Percentiles rank a stretch among this genome's conserved stretches.
These are phyloP conservation scores for Citrus maxima DNA, from an alignment of 345 rosid species.

Conservation along the genomic window DNA sequence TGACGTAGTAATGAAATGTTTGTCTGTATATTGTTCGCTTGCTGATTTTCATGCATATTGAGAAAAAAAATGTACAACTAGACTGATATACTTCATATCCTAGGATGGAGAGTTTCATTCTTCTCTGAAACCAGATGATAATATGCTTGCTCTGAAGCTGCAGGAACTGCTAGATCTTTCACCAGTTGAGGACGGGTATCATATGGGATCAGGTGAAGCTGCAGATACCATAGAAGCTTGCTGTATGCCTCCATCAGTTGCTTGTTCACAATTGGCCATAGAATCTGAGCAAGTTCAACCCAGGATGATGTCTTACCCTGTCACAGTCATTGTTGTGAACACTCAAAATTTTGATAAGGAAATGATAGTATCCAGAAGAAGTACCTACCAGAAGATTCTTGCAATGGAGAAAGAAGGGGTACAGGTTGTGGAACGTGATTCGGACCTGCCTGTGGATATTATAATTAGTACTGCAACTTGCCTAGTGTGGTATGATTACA, in stretches of 20 bases:
- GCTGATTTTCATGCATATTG: constrained; percentile 1
- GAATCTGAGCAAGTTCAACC: constrained; percentile 36
- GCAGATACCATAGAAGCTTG: constrained; percentile 33
- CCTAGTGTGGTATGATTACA: constrained; percentile 77
- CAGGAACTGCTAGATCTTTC: constrained; percentile 41
- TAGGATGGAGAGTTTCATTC: constrained; percentile 40
- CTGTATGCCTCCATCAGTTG: constrained; percentile 29
- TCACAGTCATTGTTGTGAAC: constrained; percentile 59
- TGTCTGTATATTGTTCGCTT: constrained; percentile 2
- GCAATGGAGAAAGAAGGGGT: constrained; percentile 79
- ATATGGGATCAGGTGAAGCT: constrained; percentile 27
- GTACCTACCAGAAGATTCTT: constrained; percentile 74
- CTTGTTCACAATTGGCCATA: constrained; percentile 23
- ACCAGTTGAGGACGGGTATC: constrained; percentile 34
- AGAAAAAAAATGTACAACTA: not conserved
- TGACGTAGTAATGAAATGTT: not conserved
- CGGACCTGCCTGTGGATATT: constrained; percentile 73
- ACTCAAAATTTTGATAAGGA: constrained; percentile 70
- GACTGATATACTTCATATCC: constrained; percentile 14
- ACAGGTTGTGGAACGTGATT: constrained; percentile 88
- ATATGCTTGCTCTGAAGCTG: constrained; percentile 28
- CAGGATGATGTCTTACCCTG: constrained; percentile 31
- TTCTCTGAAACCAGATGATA: constrained; percentile 17
- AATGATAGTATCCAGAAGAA: constrained; percentile 85
- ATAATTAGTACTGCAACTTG: constrained; percentile 69